Evolutionary conservation across 306 rosid species (phyloP), one percentile per base, ranked within the genome.

Genomic region (Senna tora): DNA sequence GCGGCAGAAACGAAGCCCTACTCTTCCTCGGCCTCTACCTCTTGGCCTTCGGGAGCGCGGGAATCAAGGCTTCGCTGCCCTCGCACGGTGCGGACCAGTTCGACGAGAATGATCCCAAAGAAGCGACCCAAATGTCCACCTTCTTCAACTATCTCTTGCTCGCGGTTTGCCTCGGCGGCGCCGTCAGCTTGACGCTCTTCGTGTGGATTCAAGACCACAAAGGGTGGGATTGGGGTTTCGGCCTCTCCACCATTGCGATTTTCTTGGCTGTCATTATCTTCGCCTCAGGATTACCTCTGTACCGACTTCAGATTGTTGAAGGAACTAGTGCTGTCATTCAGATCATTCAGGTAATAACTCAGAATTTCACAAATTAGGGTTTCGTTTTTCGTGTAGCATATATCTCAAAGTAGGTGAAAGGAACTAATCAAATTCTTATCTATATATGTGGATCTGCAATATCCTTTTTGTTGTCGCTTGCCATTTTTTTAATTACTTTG

Each of bases 201-300:
- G 97, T 91, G 70, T 94, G 93, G 91, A 58, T 91, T 9, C 92
- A 94, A 76, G 82, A 83, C 62, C 20, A 86, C 33, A 89, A 55
- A 83, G 98, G 97, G 15, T 94, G 98, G 98, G 98, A 87, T 72
- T 86, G 85, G 94, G 97, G 94, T 7, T 87, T 93, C 53, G 96
- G 91, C 16, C 53, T 86, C 65, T 85, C 88, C 33, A 22, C 92
- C 32, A 33, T 85, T 5, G 89, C 92, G 80, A 75, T 91, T 1
- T 19, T 86, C 32, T 69, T 89, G 20, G 85, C 71, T 52, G 15
- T 85, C 41, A 2, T 85, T 2, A 28, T 94, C 63, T 91, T 91
- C 71, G 59, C 74, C 6, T 70, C 71, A 4, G 97, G 96, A 51
- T 74, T 91, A 83, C 96, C 98, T 32, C 66, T 84, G 15, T 89